These are phyloP conservation scores for Acacia pycnantha DNA, from an alignment of 331 rosid genomes.

Conservation along the genomic window DNA sequence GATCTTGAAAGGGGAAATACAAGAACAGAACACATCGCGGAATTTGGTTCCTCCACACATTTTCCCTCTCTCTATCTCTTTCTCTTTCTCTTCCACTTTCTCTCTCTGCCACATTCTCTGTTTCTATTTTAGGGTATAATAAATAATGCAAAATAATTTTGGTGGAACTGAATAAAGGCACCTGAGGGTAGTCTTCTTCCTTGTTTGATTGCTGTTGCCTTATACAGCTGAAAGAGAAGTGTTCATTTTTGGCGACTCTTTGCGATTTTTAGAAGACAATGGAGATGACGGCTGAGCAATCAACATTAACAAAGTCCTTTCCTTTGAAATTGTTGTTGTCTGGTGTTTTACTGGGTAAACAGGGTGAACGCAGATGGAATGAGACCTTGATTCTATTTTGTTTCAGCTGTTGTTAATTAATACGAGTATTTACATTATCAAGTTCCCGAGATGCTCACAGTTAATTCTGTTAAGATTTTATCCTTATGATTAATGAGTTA, in stretches of 20 bases:
- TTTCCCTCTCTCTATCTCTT: constrained; percentile 1
- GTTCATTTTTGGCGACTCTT: neutral
- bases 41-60: constrained; percentile 34
- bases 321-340: neutral
- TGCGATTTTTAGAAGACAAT: neutral
- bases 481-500: too few relatives aligned
- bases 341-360: neutral
- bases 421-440: too few relatives aligned
- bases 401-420: neutral
- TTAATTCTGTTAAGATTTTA: too few relatives aligned
- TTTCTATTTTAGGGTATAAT: too few relatives aligned
- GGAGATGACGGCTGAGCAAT: neutral
- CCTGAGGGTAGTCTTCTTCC: too few relatives aligned
- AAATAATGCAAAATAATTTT: too few relatives aligned
- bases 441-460: too few relatives aligned
- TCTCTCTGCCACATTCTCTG: neutral
- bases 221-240: too few relatives aligned
- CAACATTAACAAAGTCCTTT: too few relatives aligned
- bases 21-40: neutral
- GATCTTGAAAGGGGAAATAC: constrained; percentile 30
- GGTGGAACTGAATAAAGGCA: too few relatives aligned
- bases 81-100: neutral
- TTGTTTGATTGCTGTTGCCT: too few relatives aligned
- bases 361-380: neutral
- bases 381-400: neutral